These are phyloP conservation scores for Lonicera japonica DNA, from an alignment of 129 eudicot genomes.

Conservation along the genomic window DNA sequence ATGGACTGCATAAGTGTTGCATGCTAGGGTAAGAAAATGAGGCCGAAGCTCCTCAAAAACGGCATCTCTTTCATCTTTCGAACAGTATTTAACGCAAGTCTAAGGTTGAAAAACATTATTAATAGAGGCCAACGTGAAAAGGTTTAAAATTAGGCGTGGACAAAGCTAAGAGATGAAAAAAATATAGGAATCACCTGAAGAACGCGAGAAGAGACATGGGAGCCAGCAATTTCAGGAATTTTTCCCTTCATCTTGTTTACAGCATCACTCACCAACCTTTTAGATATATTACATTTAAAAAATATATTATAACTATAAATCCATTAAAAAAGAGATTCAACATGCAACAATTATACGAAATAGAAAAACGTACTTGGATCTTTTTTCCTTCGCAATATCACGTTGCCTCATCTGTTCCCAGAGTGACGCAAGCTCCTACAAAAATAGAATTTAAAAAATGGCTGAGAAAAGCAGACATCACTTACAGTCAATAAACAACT, in stretches of 20 bases:
- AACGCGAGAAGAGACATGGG: constrained; percentile 93
- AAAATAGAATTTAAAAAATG: neutral
- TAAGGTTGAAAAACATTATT: constrained; percentile 23
- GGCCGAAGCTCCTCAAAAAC: constrained; percentile 70
- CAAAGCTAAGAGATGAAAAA: neutral
- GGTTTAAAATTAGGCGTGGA: neutral
- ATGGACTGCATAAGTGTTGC: constrained; percentile 82
- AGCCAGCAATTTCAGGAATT: constrained; percentile 84
- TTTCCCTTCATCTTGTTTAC: constrained; percentile 80
- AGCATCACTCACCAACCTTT: constrained; percentile 72
- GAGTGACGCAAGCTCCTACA: constrained; percentile 78
- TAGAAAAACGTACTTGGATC: constrained; percentile 55
- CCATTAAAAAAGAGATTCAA: neutral
- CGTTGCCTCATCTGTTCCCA: constrained; percentile 97
- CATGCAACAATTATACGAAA: neutral
- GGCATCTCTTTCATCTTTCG: constrained; percentile 65
- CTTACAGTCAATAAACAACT: no score
- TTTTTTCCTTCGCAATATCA: constrained; percentile 64
- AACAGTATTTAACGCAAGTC: constrained; percentile 87
- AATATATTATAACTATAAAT: neutral
- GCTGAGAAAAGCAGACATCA: no score
- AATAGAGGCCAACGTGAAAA: constrained; percentile 5
- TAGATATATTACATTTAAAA: neutral
- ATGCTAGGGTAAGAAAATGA: constrained; percentile 65
- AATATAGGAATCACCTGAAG: constrained; percentile 56